A percentile compares a stretch with the other conserved stretches of the same genome.
These are phyloP conservation scores for Kwoniella europaea DNA, from an alignment of 768 basidiomycete species.

Conservation along the genomic window DNA sequence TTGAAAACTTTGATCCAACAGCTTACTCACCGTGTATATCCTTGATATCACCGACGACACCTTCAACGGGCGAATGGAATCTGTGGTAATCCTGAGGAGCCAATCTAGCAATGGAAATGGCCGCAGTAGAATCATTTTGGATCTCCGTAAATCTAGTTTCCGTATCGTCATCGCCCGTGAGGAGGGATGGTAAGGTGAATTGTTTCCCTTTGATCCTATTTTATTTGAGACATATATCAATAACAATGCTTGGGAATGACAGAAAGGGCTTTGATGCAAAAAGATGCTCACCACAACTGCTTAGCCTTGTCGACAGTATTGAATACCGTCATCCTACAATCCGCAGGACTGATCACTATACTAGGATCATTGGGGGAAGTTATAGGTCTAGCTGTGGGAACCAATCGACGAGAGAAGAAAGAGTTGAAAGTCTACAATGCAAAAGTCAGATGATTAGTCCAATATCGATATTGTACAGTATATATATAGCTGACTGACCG, in stretches of 20 bases:
- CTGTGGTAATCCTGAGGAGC: slow-evolving; percentile 83
- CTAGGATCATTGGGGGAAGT: slow-evolving; percentile 64
- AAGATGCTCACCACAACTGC: slow-evolving; percentile 67
- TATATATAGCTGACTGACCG: slow-evolving; percentile 33
- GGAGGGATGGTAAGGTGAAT: slow-evolving; percentile 70
- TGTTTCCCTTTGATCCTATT: slow-evolving; percentile 69
- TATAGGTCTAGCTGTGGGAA: slow-evolving; percentile 68
- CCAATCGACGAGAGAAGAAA: slow-evolving; percentile 74
- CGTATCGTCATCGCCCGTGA: slow-evolving; percentile 60
- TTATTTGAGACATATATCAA: background rate
- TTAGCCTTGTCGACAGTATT: slow-evolving; percentile 66
- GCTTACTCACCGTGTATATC: slow-evolving; percentile 48
- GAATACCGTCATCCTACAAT: slow-evolving; percentile 76
- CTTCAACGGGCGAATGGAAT: slow-evolving; percentile 74
- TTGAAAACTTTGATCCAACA: background rate
- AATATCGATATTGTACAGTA: too few relatives aligned
- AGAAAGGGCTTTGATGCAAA: background rate
- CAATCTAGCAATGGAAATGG: slow-evolving; percentile 72
- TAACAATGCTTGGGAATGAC: background rate
- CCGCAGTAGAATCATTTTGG: slow-evolving; percentile 38
- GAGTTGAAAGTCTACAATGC: slow-evolving; percentile 68
- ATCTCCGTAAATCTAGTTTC: slow-evolving; percentile 60
- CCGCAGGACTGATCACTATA: slow-evolving; percentile 71
- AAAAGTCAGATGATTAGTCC: background rate
- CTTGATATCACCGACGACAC: slow-evolving; percentile 60